Evolutionary conservation across 768 basidiomycete genomes (phyloP), one percentile per base, ranked within the genome.

Genomic region (Podaxis mareebaensis): DNA sequence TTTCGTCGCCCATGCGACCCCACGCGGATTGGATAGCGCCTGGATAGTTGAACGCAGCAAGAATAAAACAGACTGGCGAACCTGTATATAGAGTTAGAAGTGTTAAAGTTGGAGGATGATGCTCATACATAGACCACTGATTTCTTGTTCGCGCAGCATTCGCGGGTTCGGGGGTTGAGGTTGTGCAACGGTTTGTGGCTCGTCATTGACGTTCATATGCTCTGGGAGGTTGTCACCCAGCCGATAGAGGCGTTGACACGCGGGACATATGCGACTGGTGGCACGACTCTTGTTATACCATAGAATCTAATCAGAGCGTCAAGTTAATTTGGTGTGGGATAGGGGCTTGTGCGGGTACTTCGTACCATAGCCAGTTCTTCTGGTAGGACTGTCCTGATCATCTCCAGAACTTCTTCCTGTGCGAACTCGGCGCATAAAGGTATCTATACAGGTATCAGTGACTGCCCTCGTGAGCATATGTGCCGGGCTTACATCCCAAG

Each of bases 211-310:
- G 6, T 68, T 67, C 17, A 78, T 64, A 24, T 82, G 81, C 26
- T 85, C 81, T 3, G 83, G 81, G 0, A 92, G 78, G 0, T 77
- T 71, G 55, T 94, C 92, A 0, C 90, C 90, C 0, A 93, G 74
- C 4, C 77, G 79, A 70, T 92, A 94, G 33, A 92, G 73, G 15
- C 92, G 77, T 71, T 86, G 84, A 69, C 92, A 94, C 0, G 90
- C 83, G 2, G 92, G 92, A 68, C 92, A 94, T 57, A 93, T 81
- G 28, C 92, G 85, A 59, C 86, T 83, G 10, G 79, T 82, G 4
- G 81, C 73, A 2, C 92, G 83, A 70, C 89, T 92, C 75, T 92
- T 92, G 78, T 94, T 94, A 69, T 93, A 93, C 91, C 91, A 93
- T 12, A 93, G 67, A 10, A 90, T 86, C 91, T 91, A 65, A 22